Evolutionary conservation across 352 stramenopile genomes (phyloP).

Genomic region (Globisporangium cystogenes): DNA sequence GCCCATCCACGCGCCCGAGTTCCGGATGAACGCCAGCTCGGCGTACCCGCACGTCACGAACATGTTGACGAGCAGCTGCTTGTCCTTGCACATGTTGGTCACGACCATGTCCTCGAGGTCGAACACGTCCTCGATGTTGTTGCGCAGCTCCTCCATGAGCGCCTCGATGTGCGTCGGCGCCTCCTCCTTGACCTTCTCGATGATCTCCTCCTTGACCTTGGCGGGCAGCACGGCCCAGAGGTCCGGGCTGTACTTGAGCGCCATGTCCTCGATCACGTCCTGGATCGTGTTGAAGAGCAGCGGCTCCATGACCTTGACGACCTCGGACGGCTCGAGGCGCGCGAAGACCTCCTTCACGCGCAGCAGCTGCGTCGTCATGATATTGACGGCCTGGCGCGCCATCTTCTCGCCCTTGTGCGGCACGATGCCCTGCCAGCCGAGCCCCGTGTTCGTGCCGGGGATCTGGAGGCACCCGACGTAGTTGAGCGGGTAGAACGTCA

Average conservation of each 20-base stretch:
- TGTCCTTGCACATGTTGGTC: constrained; percentile 91
- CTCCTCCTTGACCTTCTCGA: constrained; percentile 94
- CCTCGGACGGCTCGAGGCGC: constrained; percentile 84
- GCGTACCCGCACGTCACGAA: constrained; percentile 91
- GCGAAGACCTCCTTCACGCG: constrained; percentile 91
- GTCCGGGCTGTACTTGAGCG: constrained; percentile 85
- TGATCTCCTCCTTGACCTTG: constrained; percentile 88
- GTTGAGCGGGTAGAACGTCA: constrained; percentile 97
- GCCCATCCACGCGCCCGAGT: constrained; percentile 89
- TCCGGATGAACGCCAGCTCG: constrained; percentile 90
- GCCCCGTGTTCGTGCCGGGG: constrained; percentile 84
- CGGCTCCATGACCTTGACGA: constrained; percentile 92
- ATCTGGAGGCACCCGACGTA: constrained; percentile 90
- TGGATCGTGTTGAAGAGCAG: constrained; percentile 89
- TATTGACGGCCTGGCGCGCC: constrained; percentile 89
- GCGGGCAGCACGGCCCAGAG: constrained; percentile 71
- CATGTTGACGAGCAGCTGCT: constrained; percentile 95
- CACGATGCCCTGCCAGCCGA: constrained; percentile 98
- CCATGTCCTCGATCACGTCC: constrained; percentile 85
- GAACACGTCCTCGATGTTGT: constrained; percentile 94
- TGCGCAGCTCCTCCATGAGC: constrained; percentile 94
- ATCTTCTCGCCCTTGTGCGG: constrained; percentile 96
- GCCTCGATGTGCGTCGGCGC: constrained; percentile 86
- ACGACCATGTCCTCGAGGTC: constrained; percentile 96
- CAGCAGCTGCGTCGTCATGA: constrained; percentile 94